phyloP scores from a whole-genome alignment of 1,284 basidiomycete species.

The Cutaneotrichosporon dermatis region DNA sequence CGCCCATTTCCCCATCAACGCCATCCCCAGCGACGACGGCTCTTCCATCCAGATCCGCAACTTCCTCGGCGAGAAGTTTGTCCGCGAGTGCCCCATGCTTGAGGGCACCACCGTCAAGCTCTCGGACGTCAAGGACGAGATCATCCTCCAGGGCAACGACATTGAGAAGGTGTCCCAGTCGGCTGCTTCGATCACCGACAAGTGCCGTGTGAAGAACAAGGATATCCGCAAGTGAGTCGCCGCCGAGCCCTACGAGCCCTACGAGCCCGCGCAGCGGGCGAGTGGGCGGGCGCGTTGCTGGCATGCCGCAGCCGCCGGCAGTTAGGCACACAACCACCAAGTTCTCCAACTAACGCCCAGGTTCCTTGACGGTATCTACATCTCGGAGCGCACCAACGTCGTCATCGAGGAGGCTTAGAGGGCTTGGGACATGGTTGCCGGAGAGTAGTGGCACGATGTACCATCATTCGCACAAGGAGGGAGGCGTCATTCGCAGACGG shows the following conservation, averaged over 20 bases:
- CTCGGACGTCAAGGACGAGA: conserved; percentile 94
- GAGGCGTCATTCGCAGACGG: not conserved
- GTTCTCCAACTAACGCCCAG: conserved; percentile 4
- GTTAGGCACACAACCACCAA: no score
- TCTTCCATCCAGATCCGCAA: conserved; percentile 89
- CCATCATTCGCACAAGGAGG: conserved; percentile 20
- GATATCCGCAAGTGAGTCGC: conserved; percentile 76
- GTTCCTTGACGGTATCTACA: conserved; percentile 61
- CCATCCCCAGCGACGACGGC: conserved; percentile 84
- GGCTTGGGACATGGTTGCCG: conserved; percentile 18
- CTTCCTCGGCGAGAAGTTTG: conserved; percentile 74
- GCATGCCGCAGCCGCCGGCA: no score
- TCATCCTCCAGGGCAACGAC: conserved; percentile 89
- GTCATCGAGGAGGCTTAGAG: conserved; percentile 33
- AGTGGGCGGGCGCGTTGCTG: not conserved
- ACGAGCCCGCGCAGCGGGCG: not conserved
- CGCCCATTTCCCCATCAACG: conserved; percentile 99
- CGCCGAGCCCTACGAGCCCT: no score
- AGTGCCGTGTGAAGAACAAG: conserved; percentile 94
- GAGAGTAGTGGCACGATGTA: conserved; percentile 22
- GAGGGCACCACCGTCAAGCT: conserved; percentile 81
- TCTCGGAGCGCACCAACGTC: conserved; percentile 41
- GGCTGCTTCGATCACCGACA: conserved; percentile 90
- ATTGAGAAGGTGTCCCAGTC: conserved; percentile 94
- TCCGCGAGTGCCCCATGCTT: conserved; percentile 89